Evolutionary conservation across 352 stramenopile species (phyloP).

Genomic region (Phytopythium ostracodes): DNA sequence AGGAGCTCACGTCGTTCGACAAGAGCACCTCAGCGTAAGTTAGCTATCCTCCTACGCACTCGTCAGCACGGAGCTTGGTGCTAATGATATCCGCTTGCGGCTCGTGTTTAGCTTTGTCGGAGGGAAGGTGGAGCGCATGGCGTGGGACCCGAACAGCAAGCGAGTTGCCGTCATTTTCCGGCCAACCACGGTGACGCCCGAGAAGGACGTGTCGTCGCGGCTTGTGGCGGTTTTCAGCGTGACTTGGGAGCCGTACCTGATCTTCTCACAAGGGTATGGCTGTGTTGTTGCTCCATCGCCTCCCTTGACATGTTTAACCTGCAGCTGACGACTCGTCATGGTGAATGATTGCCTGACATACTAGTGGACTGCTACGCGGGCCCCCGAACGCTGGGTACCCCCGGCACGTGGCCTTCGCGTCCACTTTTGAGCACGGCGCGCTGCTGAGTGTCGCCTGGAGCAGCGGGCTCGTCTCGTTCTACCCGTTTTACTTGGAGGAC

Average conservation of each 20-base stretch:
- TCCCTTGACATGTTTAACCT: background rate
- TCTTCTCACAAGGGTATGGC: slow-evolving; percentile 61
- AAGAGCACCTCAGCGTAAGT: slow-evolving; percentile 55
- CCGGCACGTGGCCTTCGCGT: slow-evolving; percentile 52
- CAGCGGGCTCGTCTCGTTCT: slow-evolving; percentile 71
- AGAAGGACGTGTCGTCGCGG: slow-evolving; percentile 31
- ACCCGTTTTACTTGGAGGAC: slow-evolving; percentile 74
- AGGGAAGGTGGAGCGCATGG: slow-evolving; percentile 47
- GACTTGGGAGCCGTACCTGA: slow-evolving; percentile 65
- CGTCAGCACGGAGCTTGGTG: no score
- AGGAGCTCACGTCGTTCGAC: slow-evolving; percentile 55
- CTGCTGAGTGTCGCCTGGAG: slow-evolving; percentile 74
- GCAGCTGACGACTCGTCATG: background rate
- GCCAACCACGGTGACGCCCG: slow-evolving; percentile 12
- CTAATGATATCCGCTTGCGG: background rate
- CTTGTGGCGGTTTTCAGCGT: slow-evolving; percentile 73
- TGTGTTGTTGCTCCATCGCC: background rate
- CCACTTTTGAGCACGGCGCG: slow-evolving; percentile 62
- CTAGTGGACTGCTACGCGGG: slow-evolving; percentile 53
- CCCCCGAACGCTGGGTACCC: slow-evolving; percentile 56
- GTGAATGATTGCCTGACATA: background rate
- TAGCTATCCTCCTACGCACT: no score
- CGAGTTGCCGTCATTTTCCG: slow-evolving; percentile 65
- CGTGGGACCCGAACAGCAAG: slow-evolving; percentile 68
- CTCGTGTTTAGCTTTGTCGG: slow-evolving; percentile 43